Evolutionary conservation across 2,329 filamentous ascomycete genomes (phyloP).

Genomic region (Colletotrichum noveboracense): DNA sequence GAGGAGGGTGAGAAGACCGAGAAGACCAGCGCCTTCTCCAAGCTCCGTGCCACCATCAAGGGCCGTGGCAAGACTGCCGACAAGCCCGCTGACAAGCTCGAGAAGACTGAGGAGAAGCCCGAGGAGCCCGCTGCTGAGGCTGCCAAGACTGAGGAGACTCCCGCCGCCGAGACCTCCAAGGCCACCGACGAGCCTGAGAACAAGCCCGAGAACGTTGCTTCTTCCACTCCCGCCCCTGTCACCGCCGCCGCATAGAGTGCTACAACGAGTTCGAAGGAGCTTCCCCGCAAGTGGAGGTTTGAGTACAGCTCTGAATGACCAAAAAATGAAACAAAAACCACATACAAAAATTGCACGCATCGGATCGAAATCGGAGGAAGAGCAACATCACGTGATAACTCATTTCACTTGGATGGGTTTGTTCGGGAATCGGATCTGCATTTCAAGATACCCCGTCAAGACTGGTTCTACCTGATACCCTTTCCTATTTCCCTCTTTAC

Average conservation of each 20-base stretch:
- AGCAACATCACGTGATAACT: constrained; percentile 19
- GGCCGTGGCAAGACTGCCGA: constrained; percentile 44
- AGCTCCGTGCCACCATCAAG: constrained; percentile 64
- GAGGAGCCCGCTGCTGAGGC: constrained; percentile 34
- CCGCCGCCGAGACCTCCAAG: constrained; percentile 32
- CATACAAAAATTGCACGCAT: constrained; percentile 2
- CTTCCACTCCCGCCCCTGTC: constrained; percentile 48
- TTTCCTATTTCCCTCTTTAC: constrained; percentile 27
- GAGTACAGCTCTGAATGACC: constrained; percentile 9
- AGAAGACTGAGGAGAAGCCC: constrained; percentile 24
- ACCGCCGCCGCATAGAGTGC: constrained; percentile 55
- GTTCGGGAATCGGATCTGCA: constrained; percentile 59
- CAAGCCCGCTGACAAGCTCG: constrained; percentile 38
- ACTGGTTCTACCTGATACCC: constrained; percentile 46
- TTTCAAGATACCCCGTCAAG: constrained; percentile 64
- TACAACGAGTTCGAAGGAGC: neutral
- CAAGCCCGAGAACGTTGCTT: constrained; percentile 45
- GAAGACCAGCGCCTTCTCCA: constrained; percentile 62
- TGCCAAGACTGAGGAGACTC: constrained; percentile 28
- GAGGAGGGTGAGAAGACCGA: constrained; percentile 66
- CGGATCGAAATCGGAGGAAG: constrained; percentile 19
- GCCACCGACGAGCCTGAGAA: constrained; percentile 41
- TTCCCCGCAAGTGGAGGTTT: neutral
- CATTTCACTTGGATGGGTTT: constrained; percentile 28
- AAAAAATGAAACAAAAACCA: neutral